Base-by-base conservation (phyloP, 2,329 filamentous ascomycete genomes). In the Magnaporthiopsis rhizophila region DNA sequence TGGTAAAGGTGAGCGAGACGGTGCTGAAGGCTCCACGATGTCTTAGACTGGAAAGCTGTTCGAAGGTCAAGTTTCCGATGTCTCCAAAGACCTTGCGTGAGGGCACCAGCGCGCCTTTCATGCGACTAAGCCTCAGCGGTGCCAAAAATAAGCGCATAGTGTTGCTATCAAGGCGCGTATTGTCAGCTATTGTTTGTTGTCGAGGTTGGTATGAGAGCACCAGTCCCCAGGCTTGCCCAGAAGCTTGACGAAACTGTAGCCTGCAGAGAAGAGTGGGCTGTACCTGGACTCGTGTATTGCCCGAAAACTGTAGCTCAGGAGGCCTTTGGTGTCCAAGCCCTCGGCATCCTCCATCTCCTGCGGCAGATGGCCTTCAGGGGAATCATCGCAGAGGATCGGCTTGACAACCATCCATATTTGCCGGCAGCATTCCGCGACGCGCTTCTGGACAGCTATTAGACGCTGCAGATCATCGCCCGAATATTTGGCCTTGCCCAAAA, bases 21-120 rank as follows among this genome's bases (percentile, higher is more conserved):
- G 94, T 94, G 0, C 92, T 95, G 72, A 98, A 96, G 8, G 95
- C 95, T 65, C 95, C 95, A 65, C 95, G 85, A 74, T 99, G 95
- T 57, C 95, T 86, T 36, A 99, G 80, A 63, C 86, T 90, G 0
- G 91, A 86, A 11, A 99, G 81, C 72, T 99, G 91, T 2, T 85
- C 85, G 72, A 97, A 96, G 21, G 91, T 89, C 8, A 96, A 77
- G 56, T 85, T 80, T 11, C 92, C 92, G 53, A 94, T 84, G 11
- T 77, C 78, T 56, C 85, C 80, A 66, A 92, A 90, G 0, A 88
- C 80, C 1, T 80, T 75, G 12, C 74, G 71, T 2, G 79, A 76
- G 1, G 83, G 81, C n/a, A 80, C 75, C 0, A 87, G 78, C 34
- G 75, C 73, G 3, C 78, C 77, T 9, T 71, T 67, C 13, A 75